Base-by-base conservation (phyloP, 2,329 filamentous ascomycete species). In the Penicillium capsulatum region DNA sequence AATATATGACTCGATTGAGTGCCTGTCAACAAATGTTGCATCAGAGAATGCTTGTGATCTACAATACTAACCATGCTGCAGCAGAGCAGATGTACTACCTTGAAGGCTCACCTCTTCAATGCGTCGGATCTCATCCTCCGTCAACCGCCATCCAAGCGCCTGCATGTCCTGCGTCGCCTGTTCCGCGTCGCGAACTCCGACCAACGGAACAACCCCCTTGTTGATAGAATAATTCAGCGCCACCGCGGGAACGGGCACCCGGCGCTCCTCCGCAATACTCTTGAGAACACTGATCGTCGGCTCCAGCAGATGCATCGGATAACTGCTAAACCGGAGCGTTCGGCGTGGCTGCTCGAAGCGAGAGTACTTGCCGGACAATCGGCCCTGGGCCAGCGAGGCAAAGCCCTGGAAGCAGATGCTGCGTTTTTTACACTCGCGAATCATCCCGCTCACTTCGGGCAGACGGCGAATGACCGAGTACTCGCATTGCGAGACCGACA, bases 31-130 rank as follows among this genome's bases (percentile, higher is more conserved):
- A n/a, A n/a, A n/a, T n/a, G n/a, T n/a, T n/a, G n/a, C n/a, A n/a
- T n/a, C n/a, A n/a, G n/a, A n/a, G n/a, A n/a, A n/a, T n/a, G n/a
- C n/a, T n/a, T n/a, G n/a, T n/a, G n/a, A n/a, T n/a, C n/a, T n/a
- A n/a, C n/a, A n/a, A n/a, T n/a, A n/a, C 26, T 50, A 70, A 11
- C 66, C 69, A 51, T 71, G 67, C 48, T 73, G 70, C 60, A 68
- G 67, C 16, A 70, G 31, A 4, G 48, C 42, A 7, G 61, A 67
- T 17, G 56, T 67, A 38, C 61, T 59, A 1, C 68, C 69, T 40
- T 66, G 55, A n/a, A 67, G 54, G 35, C 66, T 65, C 4, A 68
- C 60, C 7, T 47, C 45, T 42, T 71, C 69, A 50, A 73, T 61
- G 43, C 60, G 57, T 11, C 48, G 49, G 20, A 71, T 64, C 55